A percentile compares a stretch with the other conserved stretches of the same genome.
These are phyloP conservation scores for Tephrocybe sp. DNA, from an alignment of 768 basidiomycete genomes.

Conservation along the genomic window DNA sequence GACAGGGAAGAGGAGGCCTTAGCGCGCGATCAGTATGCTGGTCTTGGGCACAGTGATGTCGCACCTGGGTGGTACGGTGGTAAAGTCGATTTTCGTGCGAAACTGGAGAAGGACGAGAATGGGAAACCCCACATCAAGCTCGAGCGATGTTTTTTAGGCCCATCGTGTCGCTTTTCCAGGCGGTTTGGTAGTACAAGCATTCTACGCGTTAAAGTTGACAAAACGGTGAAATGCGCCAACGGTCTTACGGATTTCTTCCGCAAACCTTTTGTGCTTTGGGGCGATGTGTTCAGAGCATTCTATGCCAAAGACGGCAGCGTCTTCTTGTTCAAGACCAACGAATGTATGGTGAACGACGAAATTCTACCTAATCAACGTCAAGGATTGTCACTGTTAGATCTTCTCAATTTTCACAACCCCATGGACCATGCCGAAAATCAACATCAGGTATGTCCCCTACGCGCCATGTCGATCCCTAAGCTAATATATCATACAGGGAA, in stretches of 20 bases:
- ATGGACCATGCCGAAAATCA: conserved; percentile 33
- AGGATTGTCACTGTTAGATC: conserved; percentile 37
- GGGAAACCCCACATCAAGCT: conserved; percentile 39
- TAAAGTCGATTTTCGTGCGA: conserved; percentile 51
- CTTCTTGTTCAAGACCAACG: conserved; percentile 55
- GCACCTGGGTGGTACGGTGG: conserved; percentile 57
- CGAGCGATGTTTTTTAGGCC: conserved; percentile 45
- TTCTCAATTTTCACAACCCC: conserved; percentile 56
- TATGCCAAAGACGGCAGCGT: conserved; percentile 57
- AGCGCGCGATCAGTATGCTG: conserved; percentile 26
- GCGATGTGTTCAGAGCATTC: conserved; percentile 56
- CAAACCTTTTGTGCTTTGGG: conserved; percentile 51
- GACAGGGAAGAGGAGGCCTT: conserved; percentile 51
- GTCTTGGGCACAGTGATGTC: conserved; percentile 39
- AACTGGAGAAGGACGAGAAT: conserved; percentile 19
- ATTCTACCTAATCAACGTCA: conserved; percentile 9
- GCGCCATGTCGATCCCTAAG: not conserved
- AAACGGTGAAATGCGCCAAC: conserved; percentile 25
- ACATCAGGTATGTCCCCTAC: conserved; percentile 40
- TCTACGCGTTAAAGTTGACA: conserved; percentile 46
- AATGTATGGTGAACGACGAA: conserved; percentile 24
- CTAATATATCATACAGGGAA: conserved; percentile 33
- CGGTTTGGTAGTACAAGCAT: conserved; percentile 63
- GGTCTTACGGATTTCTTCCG: conserved; percentile 39
- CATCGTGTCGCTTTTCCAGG: conserved; percentile 56